A percentile compares a stretch with the other conserved stretches of the same genome.
These are phyloP conservation scores for Ophiostoma sp. DNA, from an alignment of 2,329 filamentous ascomycete genomes.

Conservation along the genomic window DNA sequence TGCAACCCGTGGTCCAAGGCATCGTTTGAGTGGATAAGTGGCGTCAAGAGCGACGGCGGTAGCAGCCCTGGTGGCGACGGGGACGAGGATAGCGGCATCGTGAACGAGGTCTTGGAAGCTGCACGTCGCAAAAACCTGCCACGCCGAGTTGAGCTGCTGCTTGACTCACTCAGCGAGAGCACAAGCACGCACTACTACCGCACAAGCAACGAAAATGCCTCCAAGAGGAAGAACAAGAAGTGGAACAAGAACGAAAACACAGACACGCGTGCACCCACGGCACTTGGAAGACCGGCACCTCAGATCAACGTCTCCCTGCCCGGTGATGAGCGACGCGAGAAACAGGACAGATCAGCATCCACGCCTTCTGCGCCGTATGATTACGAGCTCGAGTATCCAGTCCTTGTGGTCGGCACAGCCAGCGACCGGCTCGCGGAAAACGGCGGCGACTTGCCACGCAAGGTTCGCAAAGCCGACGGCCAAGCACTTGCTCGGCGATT, in stretches of 20 bases:
- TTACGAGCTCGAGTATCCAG: conserved; percentile 12
- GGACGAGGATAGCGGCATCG: conserved; percentile 5
- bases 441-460: conserved; percentile 15
- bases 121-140: conserved; percentile 13
- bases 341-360: background rate
- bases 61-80: background rate
- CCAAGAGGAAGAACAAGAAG: background rate
- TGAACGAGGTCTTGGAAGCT: conserved; percentile 12
- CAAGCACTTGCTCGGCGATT: conserved; percentile 11
- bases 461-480: conserved; percentile 4
- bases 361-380: background rate
- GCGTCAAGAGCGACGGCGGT: background rate
- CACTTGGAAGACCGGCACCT: background rate
- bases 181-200: background rate
- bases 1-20: conserved; percentile 16
- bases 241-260: background rate
- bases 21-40: conserved; percentile 12
- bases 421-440: conserved; percentile 12
- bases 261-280: background rate
- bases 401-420: conserved; percentile 13
- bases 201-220: no score
- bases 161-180: background rate
- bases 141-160: conserved; percentile 2
- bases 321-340: background rate
- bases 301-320: conserved; percentile 3